These are phyloP conservation scores for Agapanthus africanus DNA, from an alignment of 106 monocot species.

Conservation along the genomic window DNA sequence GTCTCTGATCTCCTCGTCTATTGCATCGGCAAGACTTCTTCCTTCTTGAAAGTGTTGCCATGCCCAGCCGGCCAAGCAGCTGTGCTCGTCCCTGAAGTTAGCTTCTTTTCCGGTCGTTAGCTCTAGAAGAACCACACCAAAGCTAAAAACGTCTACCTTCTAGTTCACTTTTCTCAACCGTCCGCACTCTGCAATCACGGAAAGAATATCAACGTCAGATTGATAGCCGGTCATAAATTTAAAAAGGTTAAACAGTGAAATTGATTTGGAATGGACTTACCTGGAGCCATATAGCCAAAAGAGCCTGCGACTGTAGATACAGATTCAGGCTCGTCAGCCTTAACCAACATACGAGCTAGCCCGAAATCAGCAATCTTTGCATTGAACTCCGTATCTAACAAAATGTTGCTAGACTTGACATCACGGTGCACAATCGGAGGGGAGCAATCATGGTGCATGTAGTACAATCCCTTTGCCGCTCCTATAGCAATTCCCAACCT, in stretches of 20 bases:
- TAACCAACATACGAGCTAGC: constrained; percentile 35
- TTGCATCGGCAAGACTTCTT: constrained; percentile 10
- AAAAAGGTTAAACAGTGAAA: too few species aligned
- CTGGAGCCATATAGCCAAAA: constrained; percentile 84
- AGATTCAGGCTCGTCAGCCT: constrained; percentile 28
- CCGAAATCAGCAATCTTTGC: constrained; percentile 60
- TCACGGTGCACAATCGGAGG: constrained; percentile 45
- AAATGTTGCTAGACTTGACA: constrained; percentile 60
- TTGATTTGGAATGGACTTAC: constrained; percentile 18
- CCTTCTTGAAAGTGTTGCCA: constrained; percentile 39
- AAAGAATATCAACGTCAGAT: too few species aligned
- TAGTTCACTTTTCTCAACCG: constrained; percentile 40
- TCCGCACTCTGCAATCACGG: constrained; percentile 41
- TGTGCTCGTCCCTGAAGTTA: constrained; percentile 24
- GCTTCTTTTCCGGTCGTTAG: constrained; percentile 50
- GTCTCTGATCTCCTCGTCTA: constrained; percentile 27
- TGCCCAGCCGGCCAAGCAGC: constrained; percentile 38
- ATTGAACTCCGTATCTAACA: constrained; percentile 34
- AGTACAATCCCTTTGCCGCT: constrained; percentile 34
- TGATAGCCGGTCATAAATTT: too few species aligned
- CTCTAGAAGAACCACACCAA: constrained; percentile 86
- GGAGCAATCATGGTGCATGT: constrained; percentile 52
- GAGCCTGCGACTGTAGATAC: constrained; percentile 47
- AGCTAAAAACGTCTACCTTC: constrained; percentile 85
- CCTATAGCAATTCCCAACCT: constrained; percentile 41